A percentile compares a stretch with the other conserved stretches of the same genome.
phyloP scores from a whole-genome alignment of 371 early-diverging fungal genomes.

The Mortierella polycephala region DNA sequence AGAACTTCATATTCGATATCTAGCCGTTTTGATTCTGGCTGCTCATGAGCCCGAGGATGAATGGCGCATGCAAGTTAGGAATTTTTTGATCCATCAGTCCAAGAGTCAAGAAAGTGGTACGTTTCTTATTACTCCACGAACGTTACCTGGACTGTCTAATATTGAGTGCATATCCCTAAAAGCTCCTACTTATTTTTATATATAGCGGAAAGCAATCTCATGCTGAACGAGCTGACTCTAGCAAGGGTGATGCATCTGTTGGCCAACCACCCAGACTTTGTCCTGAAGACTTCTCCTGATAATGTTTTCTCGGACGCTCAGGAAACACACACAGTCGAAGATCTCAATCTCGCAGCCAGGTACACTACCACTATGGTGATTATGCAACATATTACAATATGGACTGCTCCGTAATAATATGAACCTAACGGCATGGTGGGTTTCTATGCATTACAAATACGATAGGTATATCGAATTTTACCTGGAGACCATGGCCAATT shows the following conservation, averaged over 20 bases:
- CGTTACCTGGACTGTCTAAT: not conserved
- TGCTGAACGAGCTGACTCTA: conserved; percentile 74
- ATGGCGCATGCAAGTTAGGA: conserved; percentile 62
- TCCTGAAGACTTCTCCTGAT: conserved; percentile 46
- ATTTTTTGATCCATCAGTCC: conserved; percentile 61
- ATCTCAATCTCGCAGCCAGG: conserved; percentile 68
- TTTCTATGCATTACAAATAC: not conserved
- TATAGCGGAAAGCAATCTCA: conserved; percentile 34
- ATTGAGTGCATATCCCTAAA: not conserved
- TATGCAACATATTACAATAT: too few relatives aligned
- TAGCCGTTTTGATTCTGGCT: conserved; percentile 77
- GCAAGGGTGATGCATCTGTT: conserved; percentile 81
- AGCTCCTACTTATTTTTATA: not conserved
- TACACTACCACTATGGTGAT: conserved; percentile 18
- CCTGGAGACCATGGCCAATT: conserved; percentile 77
- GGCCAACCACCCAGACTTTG: conserved; percentile 93
- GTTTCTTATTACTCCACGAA: conserved; percentile 6
- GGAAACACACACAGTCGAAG: conserved; percentile 48
- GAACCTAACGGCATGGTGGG: too few relatives aligned
- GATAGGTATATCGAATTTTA: conserved; percentile 88
- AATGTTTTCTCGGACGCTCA: not conserved
- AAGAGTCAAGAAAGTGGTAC: conserved; percentile 53
- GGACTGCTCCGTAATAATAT: too few relatives aligned
- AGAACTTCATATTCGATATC: conserved; percentile 74
- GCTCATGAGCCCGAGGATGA: conserved; percentile 89